Conservation (phyloP, 2,329 filamentous ascomycete species). For the Alternaria infectoria region DNA sequence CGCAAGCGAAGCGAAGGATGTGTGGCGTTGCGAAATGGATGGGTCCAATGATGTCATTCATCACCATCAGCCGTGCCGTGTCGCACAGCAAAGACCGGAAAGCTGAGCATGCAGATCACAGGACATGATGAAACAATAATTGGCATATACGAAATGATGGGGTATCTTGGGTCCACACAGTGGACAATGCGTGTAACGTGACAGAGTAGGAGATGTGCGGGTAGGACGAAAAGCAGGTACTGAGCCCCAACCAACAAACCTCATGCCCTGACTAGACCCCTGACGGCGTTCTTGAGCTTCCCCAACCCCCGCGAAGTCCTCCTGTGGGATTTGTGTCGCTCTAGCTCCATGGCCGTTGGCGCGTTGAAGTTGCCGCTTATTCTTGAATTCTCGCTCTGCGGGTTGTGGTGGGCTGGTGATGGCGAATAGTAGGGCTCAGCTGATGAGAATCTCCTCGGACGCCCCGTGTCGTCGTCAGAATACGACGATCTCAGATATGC, state of each 20-base stretch:
- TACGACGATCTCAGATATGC: conserved; percentile 10
- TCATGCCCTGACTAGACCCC: conserved; percentile 19
- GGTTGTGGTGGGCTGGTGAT: conserved; percentile 5
- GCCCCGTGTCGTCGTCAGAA: conserved; percentile 6
- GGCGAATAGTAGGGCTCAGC: conserved; percentile 9
- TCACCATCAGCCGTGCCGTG: conserved; percentile 14
- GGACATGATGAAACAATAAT: not conserved
- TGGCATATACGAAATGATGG: not conserved
- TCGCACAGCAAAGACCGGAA: conserved; percentile 6
- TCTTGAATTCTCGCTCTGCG: conserved; percentile 18
- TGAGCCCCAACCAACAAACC: not conserved
- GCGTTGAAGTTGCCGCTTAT: conserved; percentile 38
- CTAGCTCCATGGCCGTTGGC: conserved; percentile 33
- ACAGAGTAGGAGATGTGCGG: not conserved
- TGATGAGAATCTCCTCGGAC: conserved; percentile 12
- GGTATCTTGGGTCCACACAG: conserved; percentile 9
- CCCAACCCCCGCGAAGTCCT: conserved; percentile 17
- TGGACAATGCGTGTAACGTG: conserved; percentile 6
- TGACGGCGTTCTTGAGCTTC: conserved; percentile 22
- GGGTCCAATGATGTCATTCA: conserved; percentile 24
- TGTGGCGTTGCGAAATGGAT: conserved; percentile 10
- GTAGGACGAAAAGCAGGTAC: conserved; percentile 5
- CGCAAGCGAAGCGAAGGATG: conserved; percentile 9
- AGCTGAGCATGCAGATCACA: conserved; percentile 2
- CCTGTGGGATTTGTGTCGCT: conserved; percentile 20